phyloP scores from a whole-genome alignment of 2,329 filamentous ascomycete genomes.

The Cladorrhinum sp. region DNA sequence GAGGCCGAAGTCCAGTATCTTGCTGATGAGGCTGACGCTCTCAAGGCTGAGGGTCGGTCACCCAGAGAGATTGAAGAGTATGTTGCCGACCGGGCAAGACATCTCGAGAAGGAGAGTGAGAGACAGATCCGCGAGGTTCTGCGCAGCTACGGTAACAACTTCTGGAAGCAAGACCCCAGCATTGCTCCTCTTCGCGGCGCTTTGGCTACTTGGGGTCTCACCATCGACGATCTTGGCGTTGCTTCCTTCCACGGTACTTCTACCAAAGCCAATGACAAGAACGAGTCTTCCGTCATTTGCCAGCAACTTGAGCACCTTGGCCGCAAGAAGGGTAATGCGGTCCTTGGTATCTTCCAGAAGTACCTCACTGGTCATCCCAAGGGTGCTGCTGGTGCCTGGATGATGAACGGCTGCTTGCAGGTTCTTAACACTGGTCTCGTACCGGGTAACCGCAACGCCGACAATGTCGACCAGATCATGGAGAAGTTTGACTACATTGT shows the following conservation, averaged over 20 bases:
- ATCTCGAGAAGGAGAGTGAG: conserved; percentile 83
- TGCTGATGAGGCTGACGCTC: conserved; percentile 86
- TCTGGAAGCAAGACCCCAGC: conserved; percentile 93
- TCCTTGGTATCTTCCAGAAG: conserved; percentile 98
- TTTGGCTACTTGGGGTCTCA: conserved; percentile 95
- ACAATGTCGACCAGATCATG: conserved; percentile 95
- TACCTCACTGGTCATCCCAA: conserved; percentile 98
- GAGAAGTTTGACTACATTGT: conserved; percentile 98
- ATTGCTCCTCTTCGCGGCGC: conserved; percentile 96
- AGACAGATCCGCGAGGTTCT: conserved; percentile 93
- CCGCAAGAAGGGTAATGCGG: conserved; percentile 91
- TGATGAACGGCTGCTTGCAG: conserved; percentile 98
- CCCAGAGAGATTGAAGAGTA: conserved; percentile 79
- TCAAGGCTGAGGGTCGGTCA: conserved; percentile 71
- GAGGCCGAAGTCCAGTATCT: conserved; percentile 92
- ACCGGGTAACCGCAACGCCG: conserved; percentile 94
- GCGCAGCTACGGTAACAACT: conserved; percentile 91
- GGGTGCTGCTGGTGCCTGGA: conserved; percentile 98
- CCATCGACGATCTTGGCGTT: conserved; percentile 90
- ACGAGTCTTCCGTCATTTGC: conserved; percentile 96
- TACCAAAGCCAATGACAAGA: conserved; percentile 98
- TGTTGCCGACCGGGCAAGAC: conserved; percentile 74
- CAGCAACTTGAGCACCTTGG: conserved; percentile 94
- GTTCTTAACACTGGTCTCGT: conserved; percentile 92
- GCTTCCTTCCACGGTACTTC: conserved; percentile 99